Evolutionary conservation across 1,284 basidiomycete species (phyloP).

Genomic region (Sanghuangporus sanghuang): DNA sequence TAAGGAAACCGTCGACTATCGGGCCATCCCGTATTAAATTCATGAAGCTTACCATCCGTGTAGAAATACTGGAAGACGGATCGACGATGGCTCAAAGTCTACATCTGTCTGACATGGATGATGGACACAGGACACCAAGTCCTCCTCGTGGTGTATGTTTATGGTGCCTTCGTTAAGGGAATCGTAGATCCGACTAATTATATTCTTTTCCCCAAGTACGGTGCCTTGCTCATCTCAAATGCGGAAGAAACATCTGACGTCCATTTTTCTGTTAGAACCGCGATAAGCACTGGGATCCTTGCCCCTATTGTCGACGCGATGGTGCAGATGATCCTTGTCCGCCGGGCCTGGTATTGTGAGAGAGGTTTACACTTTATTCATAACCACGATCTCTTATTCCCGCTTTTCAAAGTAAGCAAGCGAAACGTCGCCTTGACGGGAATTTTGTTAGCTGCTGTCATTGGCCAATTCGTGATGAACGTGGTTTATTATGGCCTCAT

Average conservation of each 20-base stretch:
- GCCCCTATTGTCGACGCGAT: background rate
- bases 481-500: background rate
- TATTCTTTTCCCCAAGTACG: background rate
- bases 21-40: background rate
- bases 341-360: background rate
- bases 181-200: background rate
- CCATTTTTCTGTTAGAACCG: background rate
- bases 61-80: background rate
- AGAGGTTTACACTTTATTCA: background rate
- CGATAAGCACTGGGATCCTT: background rate
- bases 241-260: too few species aligned
- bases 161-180: background rate
- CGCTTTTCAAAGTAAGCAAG: conserved; percentile 2
- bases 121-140: background rate
- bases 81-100: background rate
- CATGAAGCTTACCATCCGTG: background rate
- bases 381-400: background rate
- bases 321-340: background rate
- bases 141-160: background rate
- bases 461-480: background rate
- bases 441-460: background rate
- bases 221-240: background rate
- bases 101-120: background rate
- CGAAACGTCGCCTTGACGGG: background rate
- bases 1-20: background rate